A percentile compares a stretch with the other conserved stretches of the same genome.
These are phyloP conservation scores for Trichoderma sp. DNA, from an alignment of 2,329 filamentous ascomycete species.

Conservation along the genomic window DNA sequence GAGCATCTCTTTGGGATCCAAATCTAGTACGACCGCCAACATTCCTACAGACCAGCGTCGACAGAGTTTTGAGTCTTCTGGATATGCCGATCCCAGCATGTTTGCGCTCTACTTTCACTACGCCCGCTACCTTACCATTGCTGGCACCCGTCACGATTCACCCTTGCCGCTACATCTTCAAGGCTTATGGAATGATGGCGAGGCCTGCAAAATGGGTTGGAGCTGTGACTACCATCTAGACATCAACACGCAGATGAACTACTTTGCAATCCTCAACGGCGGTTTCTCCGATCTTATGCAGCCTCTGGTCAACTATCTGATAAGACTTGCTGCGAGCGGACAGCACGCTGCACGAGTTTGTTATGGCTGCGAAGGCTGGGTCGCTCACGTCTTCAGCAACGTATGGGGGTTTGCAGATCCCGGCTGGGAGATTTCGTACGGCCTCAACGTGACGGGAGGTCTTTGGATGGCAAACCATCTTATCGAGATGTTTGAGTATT, in stretches of 20 bases:
- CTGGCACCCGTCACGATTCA: constrained; percentile 15
- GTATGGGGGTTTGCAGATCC: constrained; percentile 18
- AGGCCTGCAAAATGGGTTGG: constrained; percentile 22
- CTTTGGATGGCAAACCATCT: constrained; percentile 19
- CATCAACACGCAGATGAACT: constrained; percentile 23
- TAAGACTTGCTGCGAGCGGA: background rate
- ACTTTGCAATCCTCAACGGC: constrained; percentile 11
- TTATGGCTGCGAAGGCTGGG: constrained; percentile 17
- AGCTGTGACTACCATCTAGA: constrained; percentile 22
- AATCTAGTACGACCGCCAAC: background rate
- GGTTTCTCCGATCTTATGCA: constrained; percentile 15
- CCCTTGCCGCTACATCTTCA: constrained; percentile 19
- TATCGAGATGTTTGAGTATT: constrained; percentile 20
- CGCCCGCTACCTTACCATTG: constrained; percentile 19
- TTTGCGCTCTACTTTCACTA: constrained; percentile 22
- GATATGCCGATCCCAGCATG: constrained; percentile 11
- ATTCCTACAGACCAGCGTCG: constrained; percentile 9
- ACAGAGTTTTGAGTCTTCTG: background rate
- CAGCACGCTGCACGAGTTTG: constrained; percentile 6
- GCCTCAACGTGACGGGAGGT: constrained; percentile 18
- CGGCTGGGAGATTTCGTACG: constrained; percentile 20
- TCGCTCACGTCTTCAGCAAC: constrained; percentile 22
- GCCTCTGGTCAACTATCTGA: background rate
- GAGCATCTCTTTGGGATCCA: background rate
- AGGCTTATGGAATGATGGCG: constrained; percentile 20